Base-by-base conservation (phyloP, 1,284 basidiomycete genomes). In the Tylopilus orsonianus region DNA sequence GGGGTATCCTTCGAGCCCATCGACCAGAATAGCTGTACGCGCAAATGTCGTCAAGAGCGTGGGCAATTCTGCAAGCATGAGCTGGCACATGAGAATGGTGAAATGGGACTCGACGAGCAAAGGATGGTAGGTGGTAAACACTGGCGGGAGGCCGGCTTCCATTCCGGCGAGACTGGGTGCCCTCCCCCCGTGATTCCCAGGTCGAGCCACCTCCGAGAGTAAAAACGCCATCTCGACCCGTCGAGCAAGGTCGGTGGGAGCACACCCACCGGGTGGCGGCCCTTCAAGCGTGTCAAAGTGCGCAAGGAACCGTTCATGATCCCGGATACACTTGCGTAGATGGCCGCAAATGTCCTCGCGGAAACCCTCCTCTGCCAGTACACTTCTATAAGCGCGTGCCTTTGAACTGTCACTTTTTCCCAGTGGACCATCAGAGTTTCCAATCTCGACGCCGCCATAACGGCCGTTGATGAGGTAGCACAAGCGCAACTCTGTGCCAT, bases 101-200 rank as follows among this genome's bases (percentile, higher is more conserved):
- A 86, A 93, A 61, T 88, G 83, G 6, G 88, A 82, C 64, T 93
- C 90, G 49, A 91, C 83, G 41, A 92, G 78, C 29, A 92, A 75
- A 8, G 90, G 90, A 57, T 93, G 90, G 61, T 92, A 93, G 1
- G 89, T 90, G 46, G 90, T 88, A 69, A 88, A 85, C 59, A 78
- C 75, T 22, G 80, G 65, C 1, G 78, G 75, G 6, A 64, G 71
- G 50, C 51, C 72, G 60, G 50, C 66, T 40, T 40, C 71, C 60
- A 37, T 62, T 50, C 53, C 53, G 8, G 54, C 26, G 42, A 44
- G 66, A 61, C 32, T 63, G 32, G 58, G 26, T n/a, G 67, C 49
- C 6, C 70, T 72, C 50, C 60, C 62, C 29, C 49, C 64, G 52
- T 77, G 79, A 56, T 69, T 76, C 27, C 83, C 83, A 5, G 82